Evolutionary conservation across 768 basidiomycete genomes (phyloP), one percentile per base, ranked within the genome.

Genomic region (Grammothele lineata): DNA sequence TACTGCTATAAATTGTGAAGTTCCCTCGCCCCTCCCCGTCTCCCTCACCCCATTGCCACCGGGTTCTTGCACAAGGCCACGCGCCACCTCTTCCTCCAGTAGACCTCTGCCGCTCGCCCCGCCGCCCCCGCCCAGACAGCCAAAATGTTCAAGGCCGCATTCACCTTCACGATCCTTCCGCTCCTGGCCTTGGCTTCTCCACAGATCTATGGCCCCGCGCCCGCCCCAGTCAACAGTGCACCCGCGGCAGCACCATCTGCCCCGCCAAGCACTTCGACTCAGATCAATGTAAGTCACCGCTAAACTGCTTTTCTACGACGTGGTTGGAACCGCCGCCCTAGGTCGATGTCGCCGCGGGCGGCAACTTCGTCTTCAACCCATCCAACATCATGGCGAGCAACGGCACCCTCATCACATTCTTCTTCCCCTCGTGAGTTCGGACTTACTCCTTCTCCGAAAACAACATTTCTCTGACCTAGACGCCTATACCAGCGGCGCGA

Each of bases 351-450:
- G 68, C 62, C 5, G 49, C 66, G 36, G 55, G 66, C 14, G 66
- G 64, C 5, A 46, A 57, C 12, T 72, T 76, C 53, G 48, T 62
- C 10, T 81, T 72, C 66, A 64, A 55, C 47, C 79, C 78, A 3
- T 23, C 57, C 37, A 75, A 76, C 52, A 54, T 81, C 53, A 71
- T 62, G 14, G 78, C 79, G 0, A 17, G 69, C 5, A 71, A 74
- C 17, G 74, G 74, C n/a, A 74, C 76, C n/a, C 48, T 64, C 4
- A 71, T 81, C 24, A 76, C 74, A 3, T 81, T 81, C 65, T 74
- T 62, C 56, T 76, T 80, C 69, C 75, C 77, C 9, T 51, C 53
- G 77, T 77, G 47, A 50, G 56, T 35, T 6, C 0, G 12, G 22
- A n/a, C 3, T n/a, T n/a, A n/a, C n/a, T n/a, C n/a, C n/a, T n/a